A percentile compares a stretch with the other conserved stretches of the same genome.
Evolutionary conservation across 2,329 filamentous ascomycete species (phyloP).

Genomic region (Colletotrichum agaves): DNA sequence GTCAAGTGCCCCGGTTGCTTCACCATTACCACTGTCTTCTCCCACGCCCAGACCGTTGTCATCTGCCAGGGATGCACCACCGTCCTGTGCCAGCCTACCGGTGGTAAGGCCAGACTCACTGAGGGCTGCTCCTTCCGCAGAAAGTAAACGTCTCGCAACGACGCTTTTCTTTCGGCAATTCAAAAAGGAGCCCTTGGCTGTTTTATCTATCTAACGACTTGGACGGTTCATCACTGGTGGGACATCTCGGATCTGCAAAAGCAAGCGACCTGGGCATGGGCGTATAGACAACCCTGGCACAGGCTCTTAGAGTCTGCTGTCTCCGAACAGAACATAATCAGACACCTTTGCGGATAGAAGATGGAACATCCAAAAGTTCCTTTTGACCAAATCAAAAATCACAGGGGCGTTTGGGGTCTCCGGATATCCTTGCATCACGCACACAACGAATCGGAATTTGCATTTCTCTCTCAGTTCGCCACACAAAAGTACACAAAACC

Average conservation of each 20-base stretch:
- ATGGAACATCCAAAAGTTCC: conserved; percentile 71
- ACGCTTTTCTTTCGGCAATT: conserved; percentile 54
- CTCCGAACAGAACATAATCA: conserved; percentile 54
- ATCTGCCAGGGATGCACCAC: conserved; percentile 99
- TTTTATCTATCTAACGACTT: conserved; percentile 54
- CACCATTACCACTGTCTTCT: conserved; percentile 99
- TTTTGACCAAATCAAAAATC: conserved; percentile 55
- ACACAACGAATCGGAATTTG: conserved; percentile 43
- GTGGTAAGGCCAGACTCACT: conserved; percentile 98
- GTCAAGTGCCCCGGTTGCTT: conserved; percentile 99
- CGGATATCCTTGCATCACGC: conserved; percentile 82
- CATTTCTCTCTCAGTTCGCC: conserved; percentile 42
- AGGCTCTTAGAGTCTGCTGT: conserved; percentile 49
- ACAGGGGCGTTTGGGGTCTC: conserved; percentile 78
- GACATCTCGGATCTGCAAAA: conserved; percentile 70
- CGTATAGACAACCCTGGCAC: conserved; percentile 58
- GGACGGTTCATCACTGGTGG: conserved; percentile 61
- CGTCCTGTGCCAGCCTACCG: conserved; percentile 98
- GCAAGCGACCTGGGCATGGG: conserved; percentile 57
- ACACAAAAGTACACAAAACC: conserved; percentile 50
- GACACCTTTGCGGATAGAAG: conserved; percentile 74
- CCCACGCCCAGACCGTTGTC: conserved; percentile 99
- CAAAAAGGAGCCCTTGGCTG: conserved; percentile 50
- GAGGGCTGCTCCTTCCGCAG: conserved; percentile 99
- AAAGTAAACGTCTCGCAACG: conserved; percentile 81